Conservation (phyloP, 192 early-diverging fungal species). For the Anaeromyces robustus region DNA sequence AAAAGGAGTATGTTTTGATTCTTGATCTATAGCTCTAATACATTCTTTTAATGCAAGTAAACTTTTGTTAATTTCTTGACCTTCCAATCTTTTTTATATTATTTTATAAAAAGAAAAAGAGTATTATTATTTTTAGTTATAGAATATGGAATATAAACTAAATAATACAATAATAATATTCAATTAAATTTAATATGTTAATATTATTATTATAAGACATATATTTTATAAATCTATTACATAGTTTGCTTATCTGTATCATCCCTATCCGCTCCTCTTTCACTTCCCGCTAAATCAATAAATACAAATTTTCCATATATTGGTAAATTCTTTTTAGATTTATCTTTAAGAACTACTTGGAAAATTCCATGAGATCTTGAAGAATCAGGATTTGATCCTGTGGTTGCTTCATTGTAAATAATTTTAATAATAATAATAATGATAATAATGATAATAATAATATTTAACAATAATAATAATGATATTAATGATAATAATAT, state of each 20-base stretch:
- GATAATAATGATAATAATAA: no score
- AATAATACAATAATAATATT: no score
- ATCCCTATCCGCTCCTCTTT: constrained; percentile 91
- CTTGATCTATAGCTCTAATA: constrained; percentile 89
- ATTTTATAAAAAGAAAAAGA: no score
- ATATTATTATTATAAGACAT: no score
- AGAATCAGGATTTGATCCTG: constrained; percentile 88
- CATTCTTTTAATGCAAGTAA: constrained; percentile 95
- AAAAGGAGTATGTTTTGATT: constrained; percentile 92
- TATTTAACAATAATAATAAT: background rate
- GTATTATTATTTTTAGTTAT: no score
- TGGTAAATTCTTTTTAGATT: background rate
- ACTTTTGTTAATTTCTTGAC: constrained; percentile 98
- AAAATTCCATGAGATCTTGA: constrained; percentile 96
- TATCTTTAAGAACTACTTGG: constrained; percentile 64
- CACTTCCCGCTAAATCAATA: constrained; percentile 97
- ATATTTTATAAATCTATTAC: constrained; percentile 12
- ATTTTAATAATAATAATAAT: background rate
- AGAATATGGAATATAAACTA: no score
- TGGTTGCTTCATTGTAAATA: constrained; percentile 35
- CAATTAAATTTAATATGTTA: no score
- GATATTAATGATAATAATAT: no score
- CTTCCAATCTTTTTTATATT: constrained; percentile 62
- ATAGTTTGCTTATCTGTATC: constrained; percentile 83
- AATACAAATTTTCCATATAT: constrained; percentile 78